phyloP scores from a whole-genome alignment of 1,139 yeast species.

The Sugiyamaella paludigena region DNA sequence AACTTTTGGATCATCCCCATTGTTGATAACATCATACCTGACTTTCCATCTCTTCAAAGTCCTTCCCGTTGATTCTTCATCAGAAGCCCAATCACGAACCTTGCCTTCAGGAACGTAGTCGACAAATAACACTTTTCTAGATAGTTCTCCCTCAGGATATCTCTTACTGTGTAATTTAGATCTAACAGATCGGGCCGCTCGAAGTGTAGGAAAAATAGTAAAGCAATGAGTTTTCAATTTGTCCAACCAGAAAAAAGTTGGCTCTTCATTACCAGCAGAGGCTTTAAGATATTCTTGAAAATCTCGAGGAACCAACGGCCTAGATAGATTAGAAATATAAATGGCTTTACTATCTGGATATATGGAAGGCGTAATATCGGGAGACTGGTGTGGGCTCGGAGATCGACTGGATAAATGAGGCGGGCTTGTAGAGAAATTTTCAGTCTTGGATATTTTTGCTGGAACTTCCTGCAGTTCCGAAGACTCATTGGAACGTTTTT shows the following conservation, averaged over 20 bases:
- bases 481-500: too few species aligned
- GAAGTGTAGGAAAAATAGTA: slow-evolving; percentile 1
- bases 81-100: slow-evolving; percentile 3
- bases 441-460: not conserved
- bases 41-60: too few species aligned
- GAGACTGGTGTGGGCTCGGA: too few species aligned
- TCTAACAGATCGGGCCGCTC: not conserved
- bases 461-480: too few species aligned
- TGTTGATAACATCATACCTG: too few species aligned
- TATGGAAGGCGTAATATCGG: too few species aligned
- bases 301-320: slow-evolving; percentile 1
- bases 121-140: slow-evolving; percentile 9
- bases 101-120: slow-evolving; percentile 13
- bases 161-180: not conserved
- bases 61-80: not conserved
- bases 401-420: not conserved
- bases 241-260: slow-evolving; percentile 7
- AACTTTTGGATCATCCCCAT: too few species aligned
- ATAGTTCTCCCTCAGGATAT: slow-evolving; percentile 9
- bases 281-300: slow-evolving; percentile 5
- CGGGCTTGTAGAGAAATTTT: not conserved
- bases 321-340: slow-evolving; percentile 5
- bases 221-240: slow-evolving; percentile 9
- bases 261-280: not conserved
- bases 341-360: not conserved